Evolutionary conservation across 257 asterid genomes (phyloP).

Genomic region (Fraxinus quadrangulata): DNA sequence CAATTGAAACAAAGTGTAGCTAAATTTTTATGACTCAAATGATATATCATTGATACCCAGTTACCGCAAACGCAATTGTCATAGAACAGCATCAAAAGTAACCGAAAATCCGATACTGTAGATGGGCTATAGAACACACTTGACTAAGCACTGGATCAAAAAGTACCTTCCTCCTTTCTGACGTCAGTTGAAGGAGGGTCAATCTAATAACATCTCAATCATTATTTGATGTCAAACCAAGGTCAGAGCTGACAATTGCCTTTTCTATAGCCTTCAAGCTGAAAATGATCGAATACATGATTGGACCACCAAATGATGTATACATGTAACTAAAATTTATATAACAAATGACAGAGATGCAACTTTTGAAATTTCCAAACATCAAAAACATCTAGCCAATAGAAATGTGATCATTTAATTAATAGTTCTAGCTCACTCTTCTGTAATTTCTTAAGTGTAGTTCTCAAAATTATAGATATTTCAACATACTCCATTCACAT

Average conservation of each 20-base stretch:
- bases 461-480: not conserved
- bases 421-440: not conserved
- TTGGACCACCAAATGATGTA: constrained; percentile 8
- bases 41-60: not conserved
- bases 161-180: constrained; percentile 93
- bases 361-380: constrained; percentile 8
- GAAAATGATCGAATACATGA: constrained; percentile 27
- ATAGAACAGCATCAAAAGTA: constrained; percentile 16
- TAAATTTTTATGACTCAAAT: not conserved
- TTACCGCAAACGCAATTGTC: not conserved
- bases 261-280: constrained; percentile 90
- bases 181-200: constrained; percentile 77
- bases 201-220: constrained; percentile 95
- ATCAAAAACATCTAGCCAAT: constrained; percentile 7
- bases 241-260: constrained; percentile 76
- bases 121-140: constrained; percentile 1
- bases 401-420: not conserved
- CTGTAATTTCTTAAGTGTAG: not conserved
- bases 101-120: not conserved
- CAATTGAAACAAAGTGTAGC: not conserved
- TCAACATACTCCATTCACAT: constrained; percentile 7
- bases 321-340: constrained; percentile 12
- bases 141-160: constrained; percentile 7
- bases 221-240: constrained; percentile 91
- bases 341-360: constrained; percentile 2